Evolutionary conservation across 345 rosid species (phyloP).

Genomic region (Syzygium oleosum): DNA sequence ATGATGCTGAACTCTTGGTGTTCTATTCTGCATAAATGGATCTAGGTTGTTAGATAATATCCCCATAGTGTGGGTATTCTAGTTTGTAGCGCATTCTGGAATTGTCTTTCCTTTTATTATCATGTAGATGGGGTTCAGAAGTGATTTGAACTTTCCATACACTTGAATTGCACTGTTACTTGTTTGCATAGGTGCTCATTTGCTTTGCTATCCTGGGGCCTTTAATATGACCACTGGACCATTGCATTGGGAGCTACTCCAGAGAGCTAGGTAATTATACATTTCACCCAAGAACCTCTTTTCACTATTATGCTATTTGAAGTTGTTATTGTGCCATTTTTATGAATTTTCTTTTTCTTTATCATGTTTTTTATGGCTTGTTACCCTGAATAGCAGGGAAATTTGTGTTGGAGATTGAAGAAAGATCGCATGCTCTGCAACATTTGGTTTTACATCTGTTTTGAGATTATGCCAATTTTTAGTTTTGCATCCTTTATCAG

Average conservation of each 20-base stretch:
- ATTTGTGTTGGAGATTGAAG: background rate
- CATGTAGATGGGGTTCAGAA: background rate
- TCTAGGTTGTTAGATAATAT: background rate
- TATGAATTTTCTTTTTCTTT: background rate
- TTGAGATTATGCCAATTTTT: background rate
- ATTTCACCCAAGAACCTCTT: background rate
- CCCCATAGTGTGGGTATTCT: background rate
- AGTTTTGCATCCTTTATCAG: background rate
- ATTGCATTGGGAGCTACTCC: slow-evolving; percentile 83
- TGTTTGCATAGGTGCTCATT: slow-evolving; percentile 70
- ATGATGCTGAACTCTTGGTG: background rate
- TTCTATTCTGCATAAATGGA: background rate
- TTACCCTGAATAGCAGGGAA: background rate
- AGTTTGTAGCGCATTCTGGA: background rate
- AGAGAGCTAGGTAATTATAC: slow-evolving; percentile 62
- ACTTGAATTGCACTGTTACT: background rate
- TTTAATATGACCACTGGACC: slow-evolving; percentile 98
- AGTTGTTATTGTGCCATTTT: background rate
- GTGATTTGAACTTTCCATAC: background rate
- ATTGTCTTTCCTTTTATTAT: background rate
- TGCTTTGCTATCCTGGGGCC: slow-evolving; percentile 94
- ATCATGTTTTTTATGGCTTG: background rate
- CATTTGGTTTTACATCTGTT: background rate
- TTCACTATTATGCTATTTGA: background rate
- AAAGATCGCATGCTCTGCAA: background rate